phyloP scores from a whole-genome alignment of 2,329 filamentous ascomycete genomes.

The Tympanopsis confertula region DNA sequence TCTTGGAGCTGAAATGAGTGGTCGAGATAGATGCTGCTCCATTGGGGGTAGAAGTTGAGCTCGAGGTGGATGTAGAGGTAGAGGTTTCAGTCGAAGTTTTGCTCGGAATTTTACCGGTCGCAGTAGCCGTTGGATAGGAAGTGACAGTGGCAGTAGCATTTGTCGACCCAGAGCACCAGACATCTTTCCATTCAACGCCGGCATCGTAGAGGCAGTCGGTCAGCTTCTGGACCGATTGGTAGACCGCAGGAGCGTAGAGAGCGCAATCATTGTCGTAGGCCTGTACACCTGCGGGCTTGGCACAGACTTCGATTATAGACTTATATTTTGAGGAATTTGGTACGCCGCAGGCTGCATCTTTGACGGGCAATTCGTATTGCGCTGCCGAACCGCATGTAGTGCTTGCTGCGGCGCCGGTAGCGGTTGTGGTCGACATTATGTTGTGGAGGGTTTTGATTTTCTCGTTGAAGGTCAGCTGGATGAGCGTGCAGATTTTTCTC shows the following conservation, averaged over 20 bases:
- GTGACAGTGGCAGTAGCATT: slow-evolving; percentile 11
- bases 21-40: too few species aligned
- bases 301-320: slow-evolving; percentile 8
- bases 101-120: too few species aligned
- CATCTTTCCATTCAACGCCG: slow-evolving; percentile 10
- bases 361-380: slow-evolving; percentile 12
- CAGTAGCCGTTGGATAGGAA: background rate
- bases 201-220: slow-evolving; percentile 12
- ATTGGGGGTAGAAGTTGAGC: too few species aligned
- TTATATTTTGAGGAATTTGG: slow-evolving; percentile 10
- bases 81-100: background rate
- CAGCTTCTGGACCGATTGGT: slow-evolving; percentile 12
- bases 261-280: slow-evolving; percentile 12
- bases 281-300: slow-evolving; percentile 7
- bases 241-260: slow-evolving; percentile 9
- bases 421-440: too few species aligned
- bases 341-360: slow-evolving; percentile 13
- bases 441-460: too few species aligned
- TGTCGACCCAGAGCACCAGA: slow-evolving; percentile 10
- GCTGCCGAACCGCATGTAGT: slow-evolving; percentile 7
- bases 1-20: too few species aligned
- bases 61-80: background rate
- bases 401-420: slow-evolving; percentile 1
- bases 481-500: too few species aligned
- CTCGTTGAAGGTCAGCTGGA: too few species aligned